phyloP scores from a whole-genome alignment of 2,329 filamentous ascomycete species.

The Colletotrichum falcatum region DNA sequence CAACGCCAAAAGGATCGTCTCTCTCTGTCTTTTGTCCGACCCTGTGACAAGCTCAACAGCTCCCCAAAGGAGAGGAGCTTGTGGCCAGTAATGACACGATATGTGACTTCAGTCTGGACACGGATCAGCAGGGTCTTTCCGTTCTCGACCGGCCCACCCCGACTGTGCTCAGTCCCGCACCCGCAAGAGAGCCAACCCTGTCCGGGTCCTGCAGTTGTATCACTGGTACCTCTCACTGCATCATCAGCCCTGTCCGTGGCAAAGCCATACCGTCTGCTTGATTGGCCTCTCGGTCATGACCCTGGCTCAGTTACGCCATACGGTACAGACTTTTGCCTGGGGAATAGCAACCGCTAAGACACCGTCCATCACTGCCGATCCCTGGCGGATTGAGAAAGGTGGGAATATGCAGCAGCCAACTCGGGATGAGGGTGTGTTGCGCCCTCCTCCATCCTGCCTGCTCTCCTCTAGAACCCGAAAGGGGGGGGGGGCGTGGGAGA shows the following conservation, averaged over 20 bases:
- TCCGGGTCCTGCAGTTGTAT: slow-evolving; percentile 18
- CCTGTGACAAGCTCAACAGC: slow-evolving; percentile 13
- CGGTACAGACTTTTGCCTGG: slow-evolving; percentile 29
- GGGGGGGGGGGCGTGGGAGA: slow-evolving; percentile 2
- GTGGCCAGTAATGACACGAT: slow-evolving; percentile 38
- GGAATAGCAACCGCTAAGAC: slow-evolving; percentile 29
- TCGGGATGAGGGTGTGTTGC: slow-evolving; percentile 19
- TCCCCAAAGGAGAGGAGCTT: slow-evolving; percentile 14
- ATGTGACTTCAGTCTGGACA: slow-evolving; percentile 38
- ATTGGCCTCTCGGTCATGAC: slow-evolving; percentile 8
- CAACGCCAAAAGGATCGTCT: slow-evolving; percentile 1
- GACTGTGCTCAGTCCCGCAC: slow-evolving; percentile 10
- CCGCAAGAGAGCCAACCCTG: slow-evolving; percentile 6
- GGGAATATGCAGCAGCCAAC: slow-evolving; percentile 31
- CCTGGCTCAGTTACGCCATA: slow-evolving; percentile 41
- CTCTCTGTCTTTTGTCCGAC: slow-evolving; percentile 1
- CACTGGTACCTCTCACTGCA: slow-evolving; percentile 35
- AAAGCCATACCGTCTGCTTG: slow-evolving; percentile 10
- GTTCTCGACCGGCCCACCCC: slow-evolving; percentile 25
- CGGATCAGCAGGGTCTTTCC: slow-evolving; percentile 43
- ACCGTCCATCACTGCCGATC: slow-evolving; percentile 42
- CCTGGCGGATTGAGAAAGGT: slow-evolving; percentile 24
- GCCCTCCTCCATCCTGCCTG: not conserved
- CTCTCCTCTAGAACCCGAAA: not conserved
- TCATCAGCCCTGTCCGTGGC: slow-evolving; percentile 41